A percentile compares a stretch with the other conserved stretches of the same genome.
These are phyloP conservation scores for Silene conica DNA, from an alignment of 148 eudicot species.

Conservation along the genomic window DNA sequence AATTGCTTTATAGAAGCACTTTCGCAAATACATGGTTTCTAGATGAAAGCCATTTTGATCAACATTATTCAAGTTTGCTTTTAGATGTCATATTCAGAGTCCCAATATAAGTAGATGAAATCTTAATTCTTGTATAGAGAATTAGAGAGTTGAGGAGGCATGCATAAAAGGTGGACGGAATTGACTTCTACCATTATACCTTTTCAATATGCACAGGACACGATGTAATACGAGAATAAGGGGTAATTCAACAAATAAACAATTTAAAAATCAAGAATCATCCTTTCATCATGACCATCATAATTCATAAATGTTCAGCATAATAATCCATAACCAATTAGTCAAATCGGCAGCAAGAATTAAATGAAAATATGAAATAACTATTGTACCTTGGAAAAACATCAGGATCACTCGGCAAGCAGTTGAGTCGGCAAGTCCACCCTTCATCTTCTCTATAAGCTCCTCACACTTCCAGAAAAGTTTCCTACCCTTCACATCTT, in stretches of 20 bases:
- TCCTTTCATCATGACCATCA: not conserved
- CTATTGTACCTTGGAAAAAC: conserved; percentile 50
- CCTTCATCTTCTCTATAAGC: conserved; percentile 49
- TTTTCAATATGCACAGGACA: not conserved
- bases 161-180: not conserved
- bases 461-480: conserved; percentile 64
- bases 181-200: not conserved
- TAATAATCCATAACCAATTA: not conserved
- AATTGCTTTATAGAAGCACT: not conserved
- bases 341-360: not conserved
- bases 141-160: not conserved
- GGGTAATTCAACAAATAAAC: not conserved
- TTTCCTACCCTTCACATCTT: conserved; percentile 50
- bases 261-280: not conserved
- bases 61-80: not conserved
- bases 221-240: not conserved
- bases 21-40: not conserved
- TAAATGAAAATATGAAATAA: not conserved
- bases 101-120: not conserved
- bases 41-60: not conserved
- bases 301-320: not conserved
- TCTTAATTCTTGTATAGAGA: not conserved
- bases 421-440: conserved; percentile 42
- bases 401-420: conserved; percentile 50
- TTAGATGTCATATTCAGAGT: not conserved